A percentile compares a stretch with the other conserved stretches of the same genome.
These are phyloP conservation scores for Alternaria sp. DNA, from an alignment of 2,329 filamentous ascomycete genomes.

Conservation along the genomic window DNA sequence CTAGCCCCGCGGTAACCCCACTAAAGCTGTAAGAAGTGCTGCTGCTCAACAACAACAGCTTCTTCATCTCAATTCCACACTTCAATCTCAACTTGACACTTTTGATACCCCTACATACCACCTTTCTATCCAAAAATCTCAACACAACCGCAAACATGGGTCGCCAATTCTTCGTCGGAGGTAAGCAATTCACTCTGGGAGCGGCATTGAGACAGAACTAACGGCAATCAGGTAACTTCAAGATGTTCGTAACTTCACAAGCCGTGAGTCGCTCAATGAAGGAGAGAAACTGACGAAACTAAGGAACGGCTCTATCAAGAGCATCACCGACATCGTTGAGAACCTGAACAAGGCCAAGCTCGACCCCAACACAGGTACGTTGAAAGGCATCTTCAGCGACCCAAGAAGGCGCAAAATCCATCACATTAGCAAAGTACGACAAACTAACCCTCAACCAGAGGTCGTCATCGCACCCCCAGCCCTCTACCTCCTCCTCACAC, in stretches of 20 bases:
- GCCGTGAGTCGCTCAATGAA: slow-evolving; percentile 29
- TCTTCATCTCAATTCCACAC: slow-evolving; percentile 22
- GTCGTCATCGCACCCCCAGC: slow-evolving; percentile 92
- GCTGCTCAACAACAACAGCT: slow-evolving; percentile 40
- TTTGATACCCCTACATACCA: slow-evolving; percentile 15
- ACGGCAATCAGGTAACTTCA: slow-evolving; percentile 74
- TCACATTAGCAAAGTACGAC: slow-evolving; percentile 6
- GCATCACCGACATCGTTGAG: slow-evolving; percentile 88
- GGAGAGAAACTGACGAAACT: slow-evolving; percentile 25
- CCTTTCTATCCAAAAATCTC: slow-evolving; percentile 8
- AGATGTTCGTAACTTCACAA: slow-evolving; percentile 72
- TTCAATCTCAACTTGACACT: slow-evolving; percentile 10
- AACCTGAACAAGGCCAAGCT: slow-evolving; percentile 88
- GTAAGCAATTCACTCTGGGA: slow-evolving; percentile 43
- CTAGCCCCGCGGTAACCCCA: slow-evolving; percentile 35
- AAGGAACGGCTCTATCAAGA: slow-evolving; percentile 92
- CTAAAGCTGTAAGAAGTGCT: slow-evolving; percentile 30
- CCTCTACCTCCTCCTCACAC: slow-evolving; percentile 88
- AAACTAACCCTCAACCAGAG: slow-evolving; percentile 64
- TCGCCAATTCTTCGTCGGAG: slow-evolving; percentile 96
- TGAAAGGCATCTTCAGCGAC: not conserved
- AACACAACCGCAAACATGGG: slow-evolving; percentile 73
- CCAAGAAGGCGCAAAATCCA: not conserved
- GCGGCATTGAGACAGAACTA: not conserved
- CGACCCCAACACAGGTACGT: slow-evolving; percentile 73